phyloP scores from a whole-genome alignment of 176 grass and related monocot genomes.

The Phyllostachys edulis region DNA sequence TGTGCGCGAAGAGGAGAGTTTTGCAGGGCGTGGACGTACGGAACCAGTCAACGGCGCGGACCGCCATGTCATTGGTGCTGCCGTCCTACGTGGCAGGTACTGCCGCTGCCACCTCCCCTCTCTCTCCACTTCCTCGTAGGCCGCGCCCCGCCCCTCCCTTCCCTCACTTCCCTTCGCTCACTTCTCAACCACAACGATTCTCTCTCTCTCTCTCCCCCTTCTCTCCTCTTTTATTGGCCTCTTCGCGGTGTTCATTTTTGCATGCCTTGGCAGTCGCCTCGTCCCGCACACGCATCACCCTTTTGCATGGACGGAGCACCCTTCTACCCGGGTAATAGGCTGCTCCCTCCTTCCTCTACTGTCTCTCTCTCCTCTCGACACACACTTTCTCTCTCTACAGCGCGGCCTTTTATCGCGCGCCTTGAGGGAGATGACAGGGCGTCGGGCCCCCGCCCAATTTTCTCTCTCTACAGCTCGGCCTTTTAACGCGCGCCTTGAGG shows the following conservation, averaged over 20 bases:
- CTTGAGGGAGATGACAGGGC: too few species aligned
- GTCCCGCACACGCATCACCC: constrained; percentile 41
- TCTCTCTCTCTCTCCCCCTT: background rate
- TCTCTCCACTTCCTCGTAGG: background rate
- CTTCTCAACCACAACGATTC: background rate
- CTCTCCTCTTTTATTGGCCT: constrained; percentile 76
- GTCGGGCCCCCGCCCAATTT: too few species aligned
- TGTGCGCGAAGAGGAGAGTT: background rate
- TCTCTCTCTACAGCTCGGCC: constrained; percentile 12
- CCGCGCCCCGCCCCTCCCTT: background rate
- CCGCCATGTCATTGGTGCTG: constrained; percentile 43
- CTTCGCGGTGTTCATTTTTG: background rate
- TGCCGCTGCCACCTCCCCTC: constrained; percentile 13
- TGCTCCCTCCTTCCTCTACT: constrained; percentile 1
- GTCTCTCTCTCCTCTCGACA: background rate
- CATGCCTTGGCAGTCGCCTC: constrained; percentile 35
- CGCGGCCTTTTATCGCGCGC: background rate
- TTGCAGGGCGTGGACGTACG: constrained; percentile 46
- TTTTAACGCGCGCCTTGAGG: background rate
- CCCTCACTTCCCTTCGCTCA: background rate
- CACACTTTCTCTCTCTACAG: background rate
- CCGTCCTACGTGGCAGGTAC: constrained; percentile 46
- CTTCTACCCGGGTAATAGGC: constrained; percentile 56
- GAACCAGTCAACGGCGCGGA: constrained; percentile 56
- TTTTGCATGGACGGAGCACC: constrained; percentile 57